These are phyloP conservation scores for Sambucus nigra DNA, from an alignment of 129 eudicot species.

Conservation along the genomic window DNA sequence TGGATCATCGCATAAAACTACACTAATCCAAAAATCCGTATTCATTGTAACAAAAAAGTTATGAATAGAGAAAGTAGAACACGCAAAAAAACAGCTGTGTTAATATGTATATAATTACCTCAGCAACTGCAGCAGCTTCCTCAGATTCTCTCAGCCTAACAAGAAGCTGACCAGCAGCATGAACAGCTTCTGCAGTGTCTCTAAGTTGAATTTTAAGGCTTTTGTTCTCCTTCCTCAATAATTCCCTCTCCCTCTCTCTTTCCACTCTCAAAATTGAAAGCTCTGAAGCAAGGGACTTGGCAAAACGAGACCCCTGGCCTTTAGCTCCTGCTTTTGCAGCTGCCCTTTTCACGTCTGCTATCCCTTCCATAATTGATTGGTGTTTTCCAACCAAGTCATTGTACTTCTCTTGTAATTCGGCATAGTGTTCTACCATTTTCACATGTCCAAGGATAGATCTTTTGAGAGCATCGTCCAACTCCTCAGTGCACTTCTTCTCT, in stretches of 20 bases:
- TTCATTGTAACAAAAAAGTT: too few species aligned
- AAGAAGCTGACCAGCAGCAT: constrained; percentile 94
- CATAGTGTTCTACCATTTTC: constrained; percentile 83
- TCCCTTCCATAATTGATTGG: constrained; percentile 52
- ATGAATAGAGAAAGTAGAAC: too few species aligned
- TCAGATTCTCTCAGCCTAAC: constrained; percentile 88
- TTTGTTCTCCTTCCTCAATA: constrained; percentile 64
- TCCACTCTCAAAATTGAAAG: constrained; percentile 78
- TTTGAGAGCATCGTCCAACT: constrained; percentile 71
- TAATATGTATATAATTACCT: constrained; percentile 38
- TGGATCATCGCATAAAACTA: too few species aligned
- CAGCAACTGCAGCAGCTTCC: constrained; percentile 67
- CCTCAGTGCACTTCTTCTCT: constrained; percentile 85
- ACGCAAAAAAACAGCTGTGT: too few species aligned
- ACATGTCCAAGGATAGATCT: constrained; percentile 70
- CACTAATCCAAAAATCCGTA: too few species aligned
- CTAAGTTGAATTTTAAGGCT: constrained; percentile 58
- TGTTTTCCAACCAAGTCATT: constrained; percentile 56
- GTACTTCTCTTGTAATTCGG: constrained; percentile 82
- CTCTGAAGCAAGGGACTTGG: constrained; percentile 72
- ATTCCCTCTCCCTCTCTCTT: constrained; percentile 67
- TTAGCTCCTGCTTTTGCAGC: constrained; percentile 86
- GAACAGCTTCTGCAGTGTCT: constrained; percentile 97
- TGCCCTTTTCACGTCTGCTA: constrained; percentile 76
- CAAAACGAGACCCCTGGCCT: constrained; percentile 71